Evolutionary conservation across 805 yeast genomes (phyloP), one percentile per base, ranked within the genome.

Genomic region (Yamadazyma tumulicola): DNA sequence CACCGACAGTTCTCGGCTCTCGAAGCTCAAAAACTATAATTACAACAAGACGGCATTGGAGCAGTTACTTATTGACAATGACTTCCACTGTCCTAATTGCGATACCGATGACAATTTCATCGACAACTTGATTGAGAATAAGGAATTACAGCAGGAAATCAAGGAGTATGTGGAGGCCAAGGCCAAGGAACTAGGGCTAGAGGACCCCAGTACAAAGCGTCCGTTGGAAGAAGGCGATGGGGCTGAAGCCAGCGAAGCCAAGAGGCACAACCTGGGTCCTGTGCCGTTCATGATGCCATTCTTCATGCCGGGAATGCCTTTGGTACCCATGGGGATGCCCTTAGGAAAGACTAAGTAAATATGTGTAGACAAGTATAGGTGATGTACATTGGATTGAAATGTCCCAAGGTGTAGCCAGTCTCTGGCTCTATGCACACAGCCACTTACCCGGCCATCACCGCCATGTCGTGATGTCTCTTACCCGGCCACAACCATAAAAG

Each of bases 61-160:
- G 41, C 59, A 57, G 39, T 55, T 72, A 6, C 62, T 91, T 17
- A 69, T 91, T 34, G 95, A 85, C 18, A 74, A 78, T 37, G 97
- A 91, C 52, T 91, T 91, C 61, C 78, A 75, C 24, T 91, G 98
- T 61, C 97, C 98, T 4, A 80, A 78, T 44, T 91, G 98, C 64
- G 76, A 73, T 2, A 72, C 69, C 12, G 77, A 75, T 16, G 96
- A 88, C 38, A 70, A 85, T 1, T 78, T 78, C 41, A 67, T 91
- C 31, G 98, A 91, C 57, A 73, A 80, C 12, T 64, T 91, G 29
- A 65, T 67, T 4, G 67, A 70, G 1, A 88, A 86, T 51, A 66
- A 67, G 30, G 85, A 74, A n/a, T 64, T 77, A 52, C 74, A 74
- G 36, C 56, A 60, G 20, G 69, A 75, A 36, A 72, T 89, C 13